Percentiles rank a stretch among this genome's conserved stretches.
These are phyloP conservation scores for Przewalskia tangutica DNA, from an alignment of 257 asterid genomes.

Conservation along the genomic window DNA sequence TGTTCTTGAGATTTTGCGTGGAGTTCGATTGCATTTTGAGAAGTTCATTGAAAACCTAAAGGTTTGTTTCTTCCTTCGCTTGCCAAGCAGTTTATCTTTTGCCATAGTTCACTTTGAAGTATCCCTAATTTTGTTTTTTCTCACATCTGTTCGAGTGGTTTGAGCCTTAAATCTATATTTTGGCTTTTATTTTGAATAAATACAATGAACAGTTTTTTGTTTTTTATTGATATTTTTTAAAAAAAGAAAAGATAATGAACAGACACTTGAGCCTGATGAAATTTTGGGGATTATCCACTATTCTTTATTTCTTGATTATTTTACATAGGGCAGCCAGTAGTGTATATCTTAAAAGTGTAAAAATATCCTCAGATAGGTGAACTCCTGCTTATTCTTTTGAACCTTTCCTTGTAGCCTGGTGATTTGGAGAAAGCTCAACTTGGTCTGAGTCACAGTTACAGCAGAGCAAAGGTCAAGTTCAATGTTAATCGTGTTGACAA, in stretches of 20 bases:
- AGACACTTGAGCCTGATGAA: not conserved
- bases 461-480: conserved; percentile 95
- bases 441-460: conserved; percentile 90
- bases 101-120: not conserved
- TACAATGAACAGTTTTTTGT: not conserved
- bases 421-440: conserved; percentile 95
- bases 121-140: not conserved
- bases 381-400: not conserved
- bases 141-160: not conserved
- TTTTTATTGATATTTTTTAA: too few species aligned
- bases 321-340: not conserved
- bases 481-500: conserved; percentile 95
- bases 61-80: conserved; percentile 29
- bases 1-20: conserved; percentile 79
- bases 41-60: conserved; percentile 56
- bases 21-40: conserved; percentile 70
- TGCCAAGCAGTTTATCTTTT: not conserved
- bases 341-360: not conserved
- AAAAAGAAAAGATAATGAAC: not conserved
- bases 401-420: conserved; percentile 40
- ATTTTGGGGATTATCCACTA: not conserved
- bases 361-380: not conserved
- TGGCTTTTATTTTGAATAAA: not conserved
- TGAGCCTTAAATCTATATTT: not conserved
- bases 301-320: not conserved